phyloP scores from a whole-genome alignment of 1,139 yeast species.

The Blastobotrys indianensis region DNA sequence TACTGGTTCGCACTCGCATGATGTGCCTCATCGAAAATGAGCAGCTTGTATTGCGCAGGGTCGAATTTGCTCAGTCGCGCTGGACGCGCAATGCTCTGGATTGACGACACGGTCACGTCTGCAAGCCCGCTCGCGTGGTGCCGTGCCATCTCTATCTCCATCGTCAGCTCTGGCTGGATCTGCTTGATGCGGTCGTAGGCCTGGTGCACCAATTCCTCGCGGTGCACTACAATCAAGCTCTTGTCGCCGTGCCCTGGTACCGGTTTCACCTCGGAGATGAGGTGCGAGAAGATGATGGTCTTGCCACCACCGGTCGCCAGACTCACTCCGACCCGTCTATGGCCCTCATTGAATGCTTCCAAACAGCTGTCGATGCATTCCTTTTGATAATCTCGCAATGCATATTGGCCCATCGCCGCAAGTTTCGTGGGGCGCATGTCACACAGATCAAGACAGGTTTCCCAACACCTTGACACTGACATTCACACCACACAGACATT shows the following conservation, averaged over 20 bases:
- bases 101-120: conserved; percentile 74
- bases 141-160: conserved; percentile 72
- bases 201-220: conserved; percentile 72
- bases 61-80: conserved; percentile 49
- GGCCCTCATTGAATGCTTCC: conserved; percentile 43
- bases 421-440: too few relatives aligned
- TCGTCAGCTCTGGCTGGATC: conserved; percentile 46
- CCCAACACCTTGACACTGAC: too few relatives aligned
- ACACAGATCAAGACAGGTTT: too few relatives aligned
- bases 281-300: conserved; percentile 72
- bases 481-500: too few relatives aligned
- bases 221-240: conserved; percentile 70
- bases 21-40: conserved; percentile 89
- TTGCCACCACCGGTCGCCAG: conserved; percentile 96
- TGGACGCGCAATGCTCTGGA: conserved; percentile 52
- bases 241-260: conserved; percentile 40
- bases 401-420: not conserved
- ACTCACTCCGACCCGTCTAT: conserved; percentile 67
- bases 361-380: conserved; percentile 60
- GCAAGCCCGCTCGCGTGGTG: conserved; percentile 39
- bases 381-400: conserved; percentile 59
- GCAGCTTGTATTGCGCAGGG: conserved; percentile 57
- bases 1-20: conserved; percentile 80
- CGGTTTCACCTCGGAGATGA: conserved; percentile 48
- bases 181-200: conserved; percentile 49